Percentiles rank a stretch among this genome's conserved stretches.
phyloP scores from a whole-genome alignment of 345 rosid genomes.

The Arabis hirsuta region DNA sequence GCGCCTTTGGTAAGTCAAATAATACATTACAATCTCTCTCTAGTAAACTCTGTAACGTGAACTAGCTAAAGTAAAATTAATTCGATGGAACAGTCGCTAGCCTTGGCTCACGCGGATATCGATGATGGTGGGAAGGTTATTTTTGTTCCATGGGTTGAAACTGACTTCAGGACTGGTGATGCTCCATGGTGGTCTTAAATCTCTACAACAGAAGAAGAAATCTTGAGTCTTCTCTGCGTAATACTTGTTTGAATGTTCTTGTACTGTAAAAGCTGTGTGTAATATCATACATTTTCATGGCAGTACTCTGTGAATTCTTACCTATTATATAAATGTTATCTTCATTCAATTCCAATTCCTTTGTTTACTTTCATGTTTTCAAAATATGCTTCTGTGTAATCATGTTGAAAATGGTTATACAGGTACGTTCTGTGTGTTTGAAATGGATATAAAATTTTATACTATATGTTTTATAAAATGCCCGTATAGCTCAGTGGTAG shows the following conservation, averaged over 20 bases:
- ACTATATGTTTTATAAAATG: slow-evolving; percentile 2
- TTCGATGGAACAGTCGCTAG: slow-evolving; percentile 64
- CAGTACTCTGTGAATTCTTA: slow-evolving; percentile 45
- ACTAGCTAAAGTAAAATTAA: neutral
- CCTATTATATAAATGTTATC: slow-evolving; percentile 23
- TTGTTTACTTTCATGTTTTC: neutral
- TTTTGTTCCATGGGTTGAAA: slow-evolving; percentile 88
- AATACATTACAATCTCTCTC: neutral
- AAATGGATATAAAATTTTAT: neutral
- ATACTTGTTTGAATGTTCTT: slow-evolving; percentile 20
- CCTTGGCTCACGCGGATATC: slow-evolving; percentile 81
- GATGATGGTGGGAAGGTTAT: slow-evolving; percentile 83
- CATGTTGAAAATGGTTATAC: too few relatives aligned
- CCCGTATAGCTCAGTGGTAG: slow-evolving; percentile 78
- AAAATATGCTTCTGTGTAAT: neutral
- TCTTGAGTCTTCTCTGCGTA: slow-evolving; percentile 1
- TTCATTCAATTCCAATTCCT: slow-evolving; percentile 13
- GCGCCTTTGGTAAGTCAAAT: slow-evolving; percentile 81
- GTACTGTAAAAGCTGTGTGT: slow-evolving; percentile 35
- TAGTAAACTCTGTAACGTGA: neutral
- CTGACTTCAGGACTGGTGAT: slow-evolving; percentile 98
- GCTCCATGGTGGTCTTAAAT: slow-evolving; percentile 92
- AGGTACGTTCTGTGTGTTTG: neutral
- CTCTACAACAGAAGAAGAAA: slow-evolving; percentile 22
- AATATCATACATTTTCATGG: slow-evolving; percentile 35